Conservation (phyloP, 495 filamentous ascomycete genomes). For the Trichoderma gamsii region DNA sequence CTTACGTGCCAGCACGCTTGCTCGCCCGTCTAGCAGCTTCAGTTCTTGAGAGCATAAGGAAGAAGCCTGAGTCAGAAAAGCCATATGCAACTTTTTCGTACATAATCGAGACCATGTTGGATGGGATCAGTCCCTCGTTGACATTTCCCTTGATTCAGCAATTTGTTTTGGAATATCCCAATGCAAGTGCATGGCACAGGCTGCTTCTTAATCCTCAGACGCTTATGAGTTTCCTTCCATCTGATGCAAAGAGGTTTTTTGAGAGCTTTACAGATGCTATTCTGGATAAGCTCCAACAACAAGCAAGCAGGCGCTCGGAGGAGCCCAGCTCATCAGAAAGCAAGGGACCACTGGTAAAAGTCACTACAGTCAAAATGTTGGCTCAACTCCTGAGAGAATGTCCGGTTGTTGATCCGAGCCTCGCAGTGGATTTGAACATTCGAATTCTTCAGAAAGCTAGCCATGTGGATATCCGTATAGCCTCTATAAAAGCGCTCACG, state of each 20-base stretch:
- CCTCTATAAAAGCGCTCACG: background rate
- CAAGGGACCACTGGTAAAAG: conserved; percentile 27
- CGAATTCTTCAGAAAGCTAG: background rate
- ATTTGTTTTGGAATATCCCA: conserved; percentile 31
- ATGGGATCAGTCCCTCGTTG: conserved; percentile 16
- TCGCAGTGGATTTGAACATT: background rate
- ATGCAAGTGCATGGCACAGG: conserved; percentile 35
- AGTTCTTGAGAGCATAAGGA: background rate
- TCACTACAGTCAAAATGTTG: conserved; percentile 38
- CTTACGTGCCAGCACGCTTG: background rate
- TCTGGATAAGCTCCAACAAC: conserved; percentile 26
- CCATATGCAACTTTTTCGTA: background rate
- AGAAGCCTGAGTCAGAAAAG: background rate
- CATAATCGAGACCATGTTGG: background rate
- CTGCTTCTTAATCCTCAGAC: conserved; percentile 24
- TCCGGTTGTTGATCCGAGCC: background rate
- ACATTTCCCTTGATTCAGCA: conserved; percentile 25
- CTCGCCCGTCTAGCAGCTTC: background rate
- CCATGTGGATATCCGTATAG: background rate
- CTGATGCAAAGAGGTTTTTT: conserved; percentile 26
- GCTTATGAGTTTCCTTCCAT: conserved; percentile 25
- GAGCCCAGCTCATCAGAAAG: background rate
- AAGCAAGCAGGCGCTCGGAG: conserved; percentile 16
- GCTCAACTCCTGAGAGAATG: conserved; percentile 32
- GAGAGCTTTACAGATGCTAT: conserved; percentile 28